phyloP scores from a whole-genome alignment of 345 rosid genomes.

The Pseudoturritis turrita region DNA sequence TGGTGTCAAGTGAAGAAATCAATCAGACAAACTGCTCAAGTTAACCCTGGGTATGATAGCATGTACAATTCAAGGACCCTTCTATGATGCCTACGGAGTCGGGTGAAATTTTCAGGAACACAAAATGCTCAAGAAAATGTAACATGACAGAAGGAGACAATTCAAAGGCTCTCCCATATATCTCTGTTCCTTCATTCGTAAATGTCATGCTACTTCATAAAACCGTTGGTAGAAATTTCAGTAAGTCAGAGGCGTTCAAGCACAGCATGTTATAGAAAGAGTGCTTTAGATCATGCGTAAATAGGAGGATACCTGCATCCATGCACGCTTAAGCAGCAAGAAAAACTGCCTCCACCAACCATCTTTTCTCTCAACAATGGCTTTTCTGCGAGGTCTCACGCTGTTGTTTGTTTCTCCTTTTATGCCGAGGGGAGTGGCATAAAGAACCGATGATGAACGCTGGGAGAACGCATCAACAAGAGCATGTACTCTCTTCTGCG shows the following conservation, averaged over 20 bases:
- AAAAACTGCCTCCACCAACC: slow-evolving; percentile 86
- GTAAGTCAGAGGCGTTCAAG: background rate
- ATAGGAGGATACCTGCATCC: slow-evolving; percentile 71
- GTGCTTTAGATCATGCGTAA: background rate
- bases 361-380: slow-evolving; percentile 45
- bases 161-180: background rate
- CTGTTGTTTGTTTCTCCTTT: slow-evolving; percentile 32
- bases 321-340: slow-evolving; percentile 88
- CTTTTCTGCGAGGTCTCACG: slow-evolving; percentile 37
- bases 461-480: slow-evolving; percentile 78
- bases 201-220: background rate
- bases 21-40: slow-evolving; percentile 16
- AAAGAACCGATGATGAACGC: slow-evolving; percentile 49
- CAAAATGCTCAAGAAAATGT: background rate
- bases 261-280: background rate
- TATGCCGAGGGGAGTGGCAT: slow-evolving; percentile 58
- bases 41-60: background rate
- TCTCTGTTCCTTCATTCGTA: background rate
- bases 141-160: background rate
- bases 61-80: background rate
- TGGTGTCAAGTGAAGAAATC: slow-evolving; percentile 14
- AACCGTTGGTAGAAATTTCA: background rate
- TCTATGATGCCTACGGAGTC: background rate
- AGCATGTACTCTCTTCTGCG: slow-evolving; percentile 82
- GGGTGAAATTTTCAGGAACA: background rate